A percentile compares a stretch with the other conserved stretches of the same genome.
Evolutionary conservation across 352 stramenopile species (phyloP).

Genomic region (Phytophthora fragariaefolia): DNA sequence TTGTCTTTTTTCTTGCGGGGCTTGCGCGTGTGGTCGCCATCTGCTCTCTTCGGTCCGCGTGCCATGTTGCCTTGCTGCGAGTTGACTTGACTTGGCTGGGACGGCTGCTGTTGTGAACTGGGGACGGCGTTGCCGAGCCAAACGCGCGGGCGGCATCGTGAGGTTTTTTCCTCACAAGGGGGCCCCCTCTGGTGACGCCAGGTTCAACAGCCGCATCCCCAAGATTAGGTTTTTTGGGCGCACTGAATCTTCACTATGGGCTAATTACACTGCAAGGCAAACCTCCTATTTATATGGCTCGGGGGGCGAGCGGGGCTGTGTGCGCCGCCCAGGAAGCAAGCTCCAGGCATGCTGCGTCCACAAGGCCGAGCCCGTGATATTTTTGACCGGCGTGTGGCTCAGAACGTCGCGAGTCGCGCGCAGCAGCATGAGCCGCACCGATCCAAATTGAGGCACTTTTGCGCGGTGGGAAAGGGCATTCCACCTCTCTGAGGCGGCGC

Average conservation of each 20-base stretch:
- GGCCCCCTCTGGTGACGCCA: background rate
- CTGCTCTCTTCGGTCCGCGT: constrained; percentile 75
- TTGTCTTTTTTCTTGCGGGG: constrained; percentile 93
- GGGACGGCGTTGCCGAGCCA: constrained; percentile 14
- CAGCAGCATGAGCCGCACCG: background rate
- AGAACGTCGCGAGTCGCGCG: constrained; percentile 1
- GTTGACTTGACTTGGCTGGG: constrained; percentile 56
- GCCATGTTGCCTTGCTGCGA: constrained; percentile 54
- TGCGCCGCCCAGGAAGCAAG: background rate
- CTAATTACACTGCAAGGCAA: constrained; percentile 31
- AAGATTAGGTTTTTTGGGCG: constrained; percentile 12
- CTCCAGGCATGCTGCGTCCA: constrained; percentile 1
- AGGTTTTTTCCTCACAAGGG: background rate
- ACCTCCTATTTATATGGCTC: constrained; percentile 35
- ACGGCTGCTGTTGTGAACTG: constrained; percentile 50
- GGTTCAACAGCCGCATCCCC: too few species aligned
- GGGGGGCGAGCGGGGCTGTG: background rate
- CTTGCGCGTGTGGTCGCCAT: constrained; percentile 72
- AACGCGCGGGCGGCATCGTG: background rate
- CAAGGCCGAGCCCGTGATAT: constrained; percentile 8
- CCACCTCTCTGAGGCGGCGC: background rate
- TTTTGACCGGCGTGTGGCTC: constrained; percentile 21
- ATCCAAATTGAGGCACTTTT: background rate
- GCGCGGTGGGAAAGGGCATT: background rate
- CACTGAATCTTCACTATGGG: constrained; percentile 31